These are phyloP conservation scores for Heterobasidion occidentale DNA, from an alignment of 1,284 basidiomycete genomes.

Conservation along the genomic window DNA sequence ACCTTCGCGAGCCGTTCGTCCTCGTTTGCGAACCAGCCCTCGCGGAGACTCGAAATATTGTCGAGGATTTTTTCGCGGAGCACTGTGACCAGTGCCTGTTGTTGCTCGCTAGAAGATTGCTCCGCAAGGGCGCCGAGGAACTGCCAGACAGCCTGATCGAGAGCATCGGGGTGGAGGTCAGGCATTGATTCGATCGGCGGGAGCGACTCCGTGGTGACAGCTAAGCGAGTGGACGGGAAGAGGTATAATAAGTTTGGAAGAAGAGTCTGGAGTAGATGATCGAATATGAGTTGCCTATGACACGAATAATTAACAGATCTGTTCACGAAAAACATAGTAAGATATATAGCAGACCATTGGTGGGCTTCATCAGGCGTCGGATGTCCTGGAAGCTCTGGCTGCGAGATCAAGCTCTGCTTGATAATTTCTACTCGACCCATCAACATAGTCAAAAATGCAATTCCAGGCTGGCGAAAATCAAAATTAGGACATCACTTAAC, in stretches of 20 bases:
- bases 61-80: constrained; percentile 91
- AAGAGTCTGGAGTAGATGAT: constrained; percentile 77
- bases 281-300: constrained; percentile 74
- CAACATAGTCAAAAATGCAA: constrained; percentile 89
- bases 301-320: constrained; percentile 6
- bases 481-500: background rate
- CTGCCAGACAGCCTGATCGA: constrained; percentile 91
- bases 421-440: constrained; percentile 89
- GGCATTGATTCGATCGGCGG: constrained; percentile 21
- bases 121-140: constrained; percentile 87
- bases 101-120: constrained; percentile 77
- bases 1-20: constrained; percentile 62
- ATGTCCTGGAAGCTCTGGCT: constrained; percentile 42
- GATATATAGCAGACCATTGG: constrained; percentile 63
- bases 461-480: constrained; percentile 59
- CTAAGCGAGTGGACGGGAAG: constrained; percentile 86
- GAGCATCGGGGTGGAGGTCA: constrained; percentile 43
- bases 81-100: constrained; percentile 79
- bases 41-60: constrained; percentile 72
- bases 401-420: constrained; percentile 59
- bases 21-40: constrained; percentile 64
- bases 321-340: background rate
- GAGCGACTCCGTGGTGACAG: constrained; percentile 30
- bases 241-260: constrained; percentile 69
- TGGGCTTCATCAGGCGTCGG: constrained; percentile 70